Base-by-base conservation (phyloP, 345 rosid genomes). In the Citrus medica region DNA sequence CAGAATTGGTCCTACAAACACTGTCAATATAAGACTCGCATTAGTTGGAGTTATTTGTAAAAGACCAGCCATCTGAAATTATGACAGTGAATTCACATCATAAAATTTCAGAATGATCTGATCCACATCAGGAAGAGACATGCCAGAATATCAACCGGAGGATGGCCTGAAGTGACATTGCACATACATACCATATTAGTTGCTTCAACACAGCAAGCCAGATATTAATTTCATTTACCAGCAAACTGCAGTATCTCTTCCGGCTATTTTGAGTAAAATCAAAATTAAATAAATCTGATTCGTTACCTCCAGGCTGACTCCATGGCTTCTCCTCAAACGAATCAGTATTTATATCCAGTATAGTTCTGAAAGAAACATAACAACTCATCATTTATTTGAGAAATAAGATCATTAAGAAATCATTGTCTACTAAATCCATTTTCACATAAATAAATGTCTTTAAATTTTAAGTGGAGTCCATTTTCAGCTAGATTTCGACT, bases 191-290 rank as follows among this genome's bases (percentile, higher is more conserved):
- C n/a, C 22, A 53, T 59, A 55, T 19, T 24, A 76, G 74, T 58
- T 38, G 16, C 14, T 68, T 21, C 40, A 53, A 4, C 71, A 38
- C 6, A 67, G 9, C 27, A 65, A 78, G 69, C 55, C 74, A 14
- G 12, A 60, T 48, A 48, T 75, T 58, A 60, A 53, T 69, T 48
- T 62, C 13, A 80, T 48, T 79, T 86, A 92, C 97, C 89, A 88
- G 51, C 37, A 84, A 85, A 56, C 76, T 86, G 76, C 94, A 88
- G 79, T 92, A 92, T 10, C 76, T 80, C 80, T 83, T 90, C 98
- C 98, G 91, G 71, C 89, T 87, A 55, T 87, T 87, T 80, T 90
- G 93, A 46, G 86, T 79, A 51, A 94, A 82, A 59, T 93, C 92
- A n/a, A 86, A 94, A 78, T 92, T 94, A 79, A 91, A 92, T 73